Evolutionary conservation across 805 yeast genomes (phyloP).

Genomic region (Lipomyces chichibuensis): DNA sequence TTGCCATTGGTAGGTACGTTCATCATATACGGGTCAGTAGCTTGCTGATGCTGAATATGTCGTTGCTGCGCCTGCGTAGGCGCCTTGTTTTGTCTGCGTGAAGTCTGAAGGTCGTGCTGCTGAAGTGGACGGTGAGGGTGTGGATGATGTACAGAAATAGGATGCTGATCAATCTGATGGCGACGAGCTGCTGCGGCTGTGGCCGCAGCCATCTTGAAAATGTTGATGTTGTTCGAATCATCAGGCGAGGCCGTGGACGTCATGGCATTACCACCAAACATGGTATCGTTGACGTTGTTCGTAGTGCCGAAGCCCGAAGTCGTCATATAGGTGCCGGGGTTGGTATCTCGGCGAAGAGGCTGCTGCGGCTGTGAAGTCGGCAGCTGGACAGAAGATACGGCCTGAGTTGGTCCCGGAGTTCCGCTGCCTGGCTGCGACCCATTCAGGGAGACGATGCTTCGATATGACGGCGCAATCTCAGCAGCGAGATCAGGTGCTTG

Average conservation of each 20-base stretch:
- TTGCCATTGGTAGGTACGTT: constrained; percentile 8
- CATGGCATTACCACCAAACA: constrained; percentile 8
- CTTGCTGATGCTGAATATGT: constrained; percentile 27
- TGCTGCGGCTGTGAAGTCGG: constrained; percentile 10
- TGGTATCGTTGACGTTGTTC: constrained; percentile 4
- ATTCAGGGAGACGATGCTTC: constrained; percentile 7
- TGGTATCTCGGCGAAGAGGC: not conserved
- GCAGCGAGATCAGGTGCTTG: constrained; percentile 22
- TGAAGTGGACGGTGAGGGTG: constrained; percentile 10
- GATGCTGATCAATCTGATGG: constrained; percentile 7
- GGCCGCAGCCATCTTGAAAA: constrained; percentile 18
- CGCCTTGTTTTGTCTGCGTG: constrained; percentile 23
- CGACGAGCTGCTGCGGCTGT: constrained; percentile 8
- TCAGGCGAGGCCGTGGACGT: constrained; percentile 11
- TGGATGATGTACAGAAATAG: not conserved
- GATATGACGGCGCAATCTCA: constrained; percentile 9
- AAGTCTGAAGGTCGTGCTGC: constrained; percentile 5
- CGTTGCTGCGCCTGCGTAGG: constrained; percentile 24
- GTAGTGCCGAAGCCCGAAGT: not conserved
- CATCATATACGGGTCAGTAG: constrained; percentile 19
- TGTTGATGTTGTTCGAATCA: constrained; percentile 12
- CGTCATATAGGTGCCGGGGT: not conserved
- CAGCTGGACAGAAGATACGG: constrained; percentile 4
- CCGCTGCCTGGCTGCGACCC: constrained; percentile 8
- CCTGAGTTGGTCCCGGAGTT: constrained; percentile 1